phyloP scores from a whole-genome alignment of 73 alveolate species.

The Stentor roeselii region DNA sequence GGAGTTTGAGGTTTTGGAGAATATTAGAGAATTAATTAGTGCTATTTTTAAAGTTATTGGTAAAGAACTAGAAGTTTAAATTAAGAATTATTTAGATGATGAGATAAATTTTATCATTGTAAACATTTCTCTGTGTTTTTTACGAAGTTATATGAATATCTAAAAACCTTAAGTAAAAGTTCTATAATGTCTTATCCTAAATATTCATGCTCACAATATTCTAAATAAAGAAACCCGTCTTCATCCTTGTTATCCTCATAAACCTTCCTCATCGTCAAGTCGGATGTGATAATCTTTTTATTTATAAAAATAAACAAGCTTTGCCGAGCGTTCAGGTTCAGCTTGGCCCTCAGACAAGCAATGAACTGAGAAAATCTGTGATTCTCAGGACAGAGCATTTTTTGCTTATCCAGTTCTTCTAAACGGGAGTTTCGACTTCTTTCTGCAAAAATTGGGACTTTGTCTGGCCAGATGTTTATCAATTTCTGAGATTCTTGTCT shows the following conservation, averaged over 20 bases:
- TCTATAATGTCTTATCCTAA: conserved; percentile 21
- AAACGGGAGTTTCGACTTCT: not conserved
- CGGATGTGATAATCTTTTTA: conserved; percentile 23
- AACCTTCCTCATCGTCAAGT: not conserved
- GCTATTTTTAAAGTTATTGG: too few relatives aligned
- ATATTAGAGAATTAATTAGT: too few relatives aligned
- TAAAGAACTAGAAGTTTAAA: too few relatives aligned
- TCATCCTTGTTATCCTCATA: conserved; percentile 16
- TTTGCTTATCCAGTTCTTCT: not conserved
- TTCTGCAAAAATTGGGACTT: not conserved
- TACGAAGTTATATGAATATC: too few relatives aligned
- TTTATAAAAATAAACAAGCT: conserved; percentile 5
- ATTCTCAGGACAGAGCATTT: not conserved
- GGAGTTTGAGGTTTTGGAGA: too few relatives aligned
- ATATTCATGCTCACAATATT: conserved; percentile 9
- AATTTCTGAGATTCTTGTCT: conserved; percentile 20
- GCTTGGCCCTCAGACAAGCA: not conserved
- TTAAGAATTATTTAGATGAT: too few relatives aligned
- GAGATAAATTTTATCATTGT: too few relatives aligned
- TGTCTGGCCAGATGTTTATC: conserved; percentile 21
- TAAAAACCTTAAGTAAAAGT: too few relatives aligned
- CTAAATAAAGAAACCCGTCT: conserved; percentile 24
- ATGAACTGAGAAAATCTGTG: not conserved
- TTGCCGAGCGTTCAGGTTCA: not conserved
- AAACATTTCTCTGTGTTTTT: too few relatives aligned